A percentile compares a stretch with the other conserved stretches of the same genome.
Evolutionary conservation across 192 early-diverging fungal species (phyloP).

Genomic region (Coemansia javaensis): DNA sequence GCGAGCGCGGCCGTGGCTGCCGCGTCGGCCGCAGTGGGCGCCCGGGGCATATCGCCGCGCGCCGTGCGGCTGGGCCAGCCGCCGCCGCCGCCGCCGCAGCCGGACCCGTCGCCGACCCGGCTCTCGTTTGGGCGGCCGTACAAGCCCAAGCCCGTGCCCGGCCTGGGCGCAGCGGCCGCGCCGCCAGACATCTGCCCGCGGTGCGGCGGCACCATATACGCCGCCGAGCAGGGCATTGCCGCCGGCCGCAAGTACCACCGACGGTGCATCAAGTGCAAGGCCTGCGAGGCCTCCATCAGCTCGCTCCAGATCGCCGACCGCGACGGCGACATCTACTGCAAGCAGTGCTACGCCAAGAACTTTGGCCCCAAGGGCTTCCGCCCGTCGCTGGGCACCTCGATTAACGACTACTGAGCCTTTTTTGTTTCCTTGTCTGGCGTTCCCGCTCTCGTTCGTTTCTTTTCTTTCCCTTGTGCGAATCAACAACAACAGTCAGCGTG

Average conservation of each 20-base stretch:
- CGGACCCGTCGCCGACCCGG: constrained; percentile 25
- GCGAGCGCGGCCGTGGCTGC: constrained; percentile 37
- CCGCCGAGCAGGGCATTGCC: constrained; percentile 37
- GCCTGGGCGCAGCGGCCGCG: constrained; percentile 6
- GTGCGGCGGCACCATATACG: constrained; percentile 42
- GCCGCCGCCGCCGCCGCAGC: constrained; percentile 4
- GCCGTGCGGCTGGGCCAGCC: constrained; percentile 1
- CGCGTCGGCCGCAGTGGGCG: constrained; percentile 32
- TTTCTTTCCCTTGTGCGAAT: not conserved
- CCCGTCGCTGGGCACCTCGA: constrained; percentile 22
- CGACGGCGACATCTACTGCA: constrained; percentile 49
- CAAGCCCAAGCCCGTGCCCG: constrained; percentile 18
- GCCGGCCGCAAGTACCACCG: constrained; percentile 53
- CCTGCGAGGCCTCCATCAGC: constrained; percentile 27
- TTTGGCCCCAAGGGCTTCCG: constrained; percentile 49
- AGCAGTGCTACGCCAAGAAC: constrained; percentile 42
- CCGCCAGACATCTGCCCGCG: constrained; percentile 46
- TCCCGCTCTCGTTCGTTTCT: not conserved
- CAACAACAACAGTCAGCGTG: too few species aligned
- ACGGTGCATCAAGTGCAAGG: constrained; percentile 41
- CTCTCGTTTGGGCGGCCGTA: constrained; percentile 31
- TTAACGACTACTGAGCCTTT: constrained; percentile 23
- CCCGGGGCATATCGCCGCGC: constrained; percentile 6
- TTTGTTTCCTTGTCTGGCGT: constrained; percentile 1
- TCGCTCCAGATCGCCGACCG: constrained; percentile 47